These are phyloP conservation scores for Xylaria intraflava DNA, from an alignment of 495 filamentous ascomycete species.

Conservation along the genomic window DNA sequence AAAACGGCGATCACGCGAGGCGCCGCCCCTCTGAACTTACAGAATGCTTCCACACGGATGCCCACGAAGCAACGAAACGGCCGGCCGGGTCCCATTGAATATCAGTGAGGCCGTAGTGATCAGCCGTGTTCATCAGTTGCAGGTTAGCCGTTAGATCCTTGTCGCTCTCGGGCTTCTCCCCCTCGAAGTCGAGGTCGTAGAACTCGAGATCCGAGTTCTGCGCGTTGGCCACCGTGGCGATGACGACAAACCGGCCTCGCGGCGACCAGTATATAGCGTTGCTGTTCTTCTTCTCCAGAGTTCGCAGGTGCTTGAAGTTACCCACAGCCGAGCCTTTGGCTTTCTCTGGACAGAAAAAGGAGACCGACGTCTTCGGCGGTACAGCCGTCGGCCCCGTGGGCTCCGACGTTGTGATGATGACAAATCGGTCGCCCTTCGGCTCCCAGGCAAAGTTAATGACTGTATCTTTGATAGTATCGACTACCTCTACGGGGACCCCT, in stretches of 20 bases:
- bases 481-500: conserved; percentile 94
- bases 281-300: conserved; percentile 95
- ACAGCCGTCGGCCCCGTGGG: conserved; percentile 65
- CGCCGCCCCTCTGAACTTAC: conserved; percentile 47
- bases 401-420: conserved; percentile 92
- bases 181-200: conserved; percentile 95
- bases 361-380: conserved; percentile 87
- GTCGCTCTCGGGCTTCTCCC: conserved; percentile 84
- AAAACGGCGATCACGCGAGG: background rate
- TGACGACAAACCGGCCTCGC: conserved; percentile 86
- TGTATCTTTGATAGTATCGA: conserved; percentile 93
- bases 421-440: conserved; percentile 92
- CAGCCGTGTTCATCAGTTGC: conserved; percentile 81
- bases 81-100: conserved; percentile 97
- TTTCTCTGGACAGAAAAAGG: conserved; percentile 96
- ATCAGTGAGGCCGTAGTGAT: conserved; percentile 97
- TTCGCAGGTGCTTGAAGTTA: conserved; percentile 92
- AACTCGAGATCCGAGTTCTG: conserved; percentile 95
- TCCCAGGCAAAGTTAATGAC: conserved; percentile 99
- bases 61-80: conserved; percentile 85
- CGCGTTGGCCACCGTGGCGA: conserved; percentile 85
- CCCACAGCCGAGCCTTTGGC: conserved; percentile 67
- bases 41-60: conserved; percentile 88
- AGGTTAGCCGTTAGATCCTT: conserved; percentile 94
- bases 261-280: conserved; percentile 99